Evolutionary conservation across 2,329 filamentous ascomycete genomes (phyloP).

Genomic region (Chrysosporium keratinophilum): DNA sequence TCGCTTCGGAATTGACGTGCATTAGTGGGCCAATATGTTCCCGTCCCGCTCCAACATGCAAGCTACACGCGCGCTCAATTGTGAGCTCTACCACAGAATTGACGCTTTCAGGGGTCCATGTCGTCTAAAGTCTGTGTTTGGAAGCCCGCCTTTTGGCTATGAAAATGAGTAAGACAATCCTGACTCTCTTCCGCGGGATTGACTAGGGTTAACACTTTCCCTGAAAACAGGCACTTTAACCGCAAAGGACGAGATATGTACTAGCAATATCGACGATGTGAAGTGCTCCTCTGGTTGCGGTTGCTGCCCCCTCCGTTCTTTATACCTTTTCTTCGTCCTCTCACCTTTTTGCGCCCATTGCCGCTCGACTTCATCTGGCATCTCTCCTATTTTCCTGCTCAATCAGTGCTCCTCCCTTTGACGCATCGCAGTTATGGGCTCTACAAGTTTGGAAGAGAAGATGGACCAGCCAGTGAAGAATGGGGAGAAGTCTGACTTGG

Average conservation of each 20-base stretch:
- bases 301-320: background rate
- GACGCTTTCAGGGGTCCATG: too few relatives aligned
- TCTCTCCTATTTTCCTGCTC: background rate
- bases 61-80: too few relatives aligned
- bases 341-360: too few relatives aligned
- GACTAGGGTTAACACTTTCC: too few relatives aligned
- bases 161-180: too few relatives aligned
- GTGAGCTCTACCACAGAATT: too few relatives aligned
- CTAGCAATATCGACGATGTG: background rate
- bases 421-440: background rate
- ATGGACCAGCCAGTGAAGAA: background rate
- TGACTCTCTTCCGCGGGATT: too few relatives aligned
- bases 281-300: background rate
- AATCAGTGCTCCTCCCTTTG: background rate
- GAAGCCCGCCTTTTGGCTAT: too few relatives aligned
- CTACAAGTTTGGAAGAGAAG: constrained; percentile 3
- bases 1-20: too few relatives aligned
- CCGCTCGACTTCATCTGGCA: background rate
- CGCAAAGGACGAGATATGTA: background rate
- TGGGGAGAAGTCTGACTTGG: constrained; percentile 3
- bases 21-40: too few relatives aligned
- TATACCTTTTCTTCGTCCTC: background rate
- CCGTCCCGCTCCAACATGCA: too few relatives aligned
- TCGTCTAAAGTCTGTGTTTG: too few relatives aligned
- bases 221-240: background rate